Evolutionary conservation across 352 stramenopile genomes (phyloP).

Genomic region (Pythium chondricola): DNA sequence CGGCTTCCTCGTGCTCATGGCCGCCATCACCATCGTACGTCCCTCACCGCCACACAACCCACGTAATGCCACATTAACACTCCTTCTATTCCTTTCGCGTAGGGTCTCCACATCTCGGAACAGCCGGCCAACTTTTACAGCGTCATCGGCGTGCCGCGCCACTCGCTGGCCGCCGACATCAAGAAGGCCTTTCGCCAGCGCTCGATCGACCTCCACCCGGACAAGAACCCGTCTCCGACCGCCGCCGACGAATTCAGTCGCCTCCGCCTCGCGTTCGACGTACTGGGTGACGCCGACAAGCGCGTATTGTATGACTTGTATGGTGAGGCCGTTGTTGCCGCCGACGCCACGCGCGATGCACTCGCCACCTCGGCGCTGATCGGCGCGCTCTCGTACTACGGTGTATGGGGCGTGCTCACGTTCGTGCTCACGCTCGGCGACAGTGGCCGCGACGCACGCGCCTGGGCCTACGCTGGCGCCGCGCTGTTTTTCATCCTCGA

Average conservation of each 20-base stretch:
- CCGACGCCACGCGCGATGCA: slow-evolving; percentile 85
- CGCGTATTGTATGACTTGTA: slow-evolving; percentile 96
- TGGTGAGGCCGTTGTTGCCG: slow-evolving; percentile 80
- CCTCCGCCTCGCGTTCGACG: slow-evolving; percentile 93
- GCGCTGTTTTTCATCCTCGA: slow-evolving; percentile 93
- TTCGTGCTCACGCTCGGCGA: slow-evolving; percentile 95
- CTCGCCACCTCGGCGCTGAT: slow-evolving; percentile 90
- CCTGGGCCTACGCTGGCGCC: slow-evolving; percentile 92
- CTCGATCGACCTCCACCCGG: slow-evolving; percentile 93
- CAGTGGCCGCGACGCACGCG: slow-evolving; percentile 73
- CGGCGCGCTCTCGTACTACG: slow-evolving; percentile 92
- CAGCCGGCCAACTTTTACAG: slow-evolving; percentile 94
- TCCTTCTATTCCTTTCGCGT: not conserved
- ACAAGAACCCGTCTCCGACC: slow-evolving; percentile 93
- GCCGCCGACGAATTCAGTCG: slow-evolving; percentile 91
- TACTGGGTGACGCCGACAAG: slow-evolving; percentile 88
- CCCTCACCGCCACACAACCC: not conserved
- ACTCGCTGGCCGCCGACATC: slow-evolving; percentile 91
- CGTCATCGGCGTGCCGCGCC: slow-evolving; percentile 85
- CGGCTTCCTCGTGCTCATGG: slow-evolving; percentile 88
- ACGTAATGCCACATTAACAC: not conserved
- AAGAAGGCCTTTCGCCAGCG: slow-evolving; percentile 96
- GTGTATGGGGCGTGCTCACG: slow-evolving; percentile 93
- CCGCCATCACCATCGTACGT: slow-evolving; percentile 89
- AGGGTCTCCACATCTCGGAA: slow-evolving; percentile 84